A percentile compares a stretch with the other conserved stretches of the same genome.
These are phyloP conservation scores for Aspergillus egyptiacus DNA, from an alignment of 495 filamentous ascomycete species.

Conservation along the genomic window DNA sequence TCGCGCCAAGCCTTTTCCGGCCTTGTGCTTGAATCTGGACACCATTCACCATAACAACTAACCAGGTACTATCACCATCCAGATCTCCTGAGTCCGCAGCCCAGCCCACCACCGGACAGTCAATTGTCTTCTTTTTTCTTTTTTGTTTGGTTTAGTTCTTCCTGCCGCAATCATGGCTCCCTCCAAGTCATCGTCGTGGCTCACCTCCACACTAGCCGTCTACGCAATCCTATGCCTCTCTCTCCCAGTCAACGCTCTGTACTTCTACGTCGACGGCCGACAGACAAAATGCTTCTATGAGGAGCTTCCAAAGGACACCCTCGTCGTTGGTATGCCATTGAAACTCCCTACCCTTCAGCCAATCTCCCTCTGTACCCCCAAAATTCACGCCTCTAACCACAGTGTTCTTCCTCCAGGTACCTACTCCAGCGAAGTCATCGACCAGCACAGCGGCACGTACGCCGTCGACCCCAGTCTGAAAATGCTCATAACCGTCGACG, in stretches of 20 bases:
- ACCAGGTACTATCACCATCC: neutral
- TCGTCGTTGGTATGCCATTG: slow-evolving; percentile 69
- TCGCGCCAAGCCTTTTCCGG: slow-evolving; percentile 21
- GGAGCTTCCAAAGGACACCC: slow-evolving; percentile 94
- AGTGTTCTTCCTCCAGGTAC: slow-evolving; percentile 53
- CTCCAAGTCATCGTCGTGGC: slow-evolving; percentile 37
- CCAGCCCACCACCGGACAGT: neutral
- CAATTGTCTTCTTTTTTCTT: neutral
- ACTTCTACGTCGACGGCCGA: slow-evolving; percentile 91
- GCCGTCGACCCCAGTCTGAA: slow-evolving; percentile 62
- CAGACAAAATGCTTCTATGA: slow-evolving; percentile 83
- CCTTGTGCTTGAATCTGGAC: slow-evolving; percentile 15
- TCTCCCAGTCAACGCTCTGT: slow-evolving; percentile 68
- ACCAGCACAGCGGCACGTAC: slow-evolving; percentile 56
- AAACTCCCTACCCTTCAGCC: neutral
- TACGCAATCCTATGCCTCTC: slow-evolving; percentile 42
- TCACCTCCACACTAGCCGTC: slow-evolving; percentile 30
- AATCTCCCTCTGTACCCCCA: neutral
- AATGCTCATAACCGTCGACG: slow-evolving; percentile 88
- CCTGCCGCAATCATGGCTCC: slow-evolving; percentile 28
- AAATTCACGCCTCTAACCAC: neutral
- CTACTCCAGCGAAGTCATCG: slow-evolving; percentile 77
- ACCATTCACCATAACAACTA: slow-evolving; percentile 10
- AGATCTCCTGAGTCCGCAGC: neutral
- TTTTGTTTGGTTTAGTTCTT: too few relatives aligned